Base-by-base conservation (phyloP, 768 basidiomycete species). In the Harrya chromipes region DNA sequence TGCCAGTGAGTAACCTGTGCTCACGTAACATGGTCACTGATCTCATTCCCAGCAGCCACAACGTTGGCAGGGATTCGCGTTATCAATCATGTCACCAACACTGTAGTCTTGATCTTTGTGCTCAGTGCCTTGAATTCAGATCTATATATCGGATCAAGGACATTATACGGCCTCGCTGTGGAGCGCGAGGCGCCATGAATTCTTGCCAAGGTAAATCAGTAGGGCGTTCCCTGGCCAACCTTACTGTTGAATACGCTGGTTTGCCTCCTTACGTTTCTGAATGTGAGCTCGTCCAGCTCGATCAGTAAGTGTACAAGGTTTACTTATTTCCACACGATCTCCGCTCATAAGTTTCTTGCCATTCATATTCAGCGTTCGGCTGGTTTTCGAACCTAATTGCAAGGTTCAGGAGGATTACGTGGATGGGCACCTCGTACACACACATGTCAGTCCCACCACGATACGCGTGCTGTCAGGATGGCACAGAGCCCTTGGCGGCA, bases 191-290 rank as follows among this genome's bases (percentile, higher is more conserved):
- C 75, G 11, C 76, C 77, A 26, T 59, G 58, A 31, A 67, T 76
- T 31, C 72, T 76, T 46, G 64, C 65, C 29, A 59, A 60, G 39
- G 73, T 70, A 26, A 66, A 70, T 50, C 53, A 61, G 5, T 50
- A 66, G 51, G 70, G 69, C 39, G 67, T 69, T 17, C 68, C 68
- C 24, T 51, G 49, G 46, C 52, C 29, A n/a, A 69, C 81, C 6
- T 67, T 84, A 35, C 63, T 78, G 12, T 52, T 82, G 17, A 84
- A 82, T 62, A 78, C 77, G 1, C 49, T 65, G 5, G 81, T 85
- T 65, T 82, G 82, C 57, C 68, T 66, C 20, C 69, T 85, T 23
- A 82, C 80, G 1, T 87, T 79, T 69, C 70, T 83, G 46, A 82
- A 82, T 47, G 77, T 80, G 27, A 71, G 64, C 9, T 69, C 74